Percentiles rank a stretch among this genome's conserved stretches.
These are phyloP conservation scores for Rhododendron griersonianum DNA, from an alignment of 148 eudicot species.

Conservation along the genomic window DNA sequence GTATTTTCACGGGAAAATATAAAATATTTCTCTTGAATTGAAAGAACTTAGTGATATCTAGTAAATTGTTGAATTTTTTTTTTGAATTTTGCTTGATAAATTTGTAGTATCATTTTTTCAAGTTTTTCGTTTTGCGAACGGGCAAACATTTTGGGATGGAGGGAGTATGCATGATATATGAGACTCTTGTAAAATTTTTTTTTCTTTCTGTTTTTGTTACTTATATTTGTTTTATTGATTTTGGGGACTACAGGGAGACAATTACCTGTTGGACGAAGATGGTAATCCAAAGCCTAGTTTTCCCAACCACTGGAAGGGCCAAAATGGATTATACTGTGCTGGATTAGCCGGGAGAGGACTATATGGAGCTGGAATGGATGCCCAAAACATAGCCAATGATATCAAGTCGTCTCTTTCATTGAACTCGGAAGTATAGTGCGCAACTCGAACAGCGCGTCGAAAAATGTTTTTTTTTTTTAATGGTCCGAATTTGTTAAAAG, in stretches of 20 bases:
- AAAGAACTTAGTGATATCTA: no score
- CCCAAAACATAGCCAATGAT: conserved; percentile 50
- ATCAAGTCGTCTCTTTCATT: conserved; percentile 30
- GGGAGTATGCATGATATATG: background rate
- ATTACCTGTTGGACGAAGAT: conserved; percentile 50
- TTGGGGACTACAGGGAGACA: conserved; percentile 41
- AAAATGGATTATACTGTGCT: conserved; percentile 63
- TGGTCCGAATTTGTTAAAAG: no score
- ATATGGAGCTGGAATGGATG: conserved; percentile 57
- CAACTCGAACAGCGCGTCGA: no score
- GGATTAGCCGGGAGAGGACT: conserved; percentile 68
- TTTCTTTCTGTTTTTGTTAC: background rate
- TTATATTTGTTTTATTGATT: background rate
- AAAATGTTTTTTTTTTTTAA: no score
- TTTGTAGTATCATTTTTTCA: no score
- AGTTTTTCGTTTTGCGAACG: no score
- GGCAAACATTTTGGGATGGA: no score
- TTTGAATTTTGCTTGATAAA: no score
- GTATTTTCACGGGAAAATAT: no score
- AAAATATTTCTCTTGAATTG: no score
- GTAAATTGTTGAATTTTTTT: no score
- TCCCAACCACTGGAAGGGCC: conserved; percentile 84
- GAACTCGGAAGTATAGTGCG: no score
- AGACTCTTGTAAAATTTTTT: background rate
- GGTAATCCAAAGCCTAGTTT: conserved; percentile 49